phyloP scores from a whole-genome alignment of 257 asterid genomes.

The Ophiorrhiza pumila region DNA sequence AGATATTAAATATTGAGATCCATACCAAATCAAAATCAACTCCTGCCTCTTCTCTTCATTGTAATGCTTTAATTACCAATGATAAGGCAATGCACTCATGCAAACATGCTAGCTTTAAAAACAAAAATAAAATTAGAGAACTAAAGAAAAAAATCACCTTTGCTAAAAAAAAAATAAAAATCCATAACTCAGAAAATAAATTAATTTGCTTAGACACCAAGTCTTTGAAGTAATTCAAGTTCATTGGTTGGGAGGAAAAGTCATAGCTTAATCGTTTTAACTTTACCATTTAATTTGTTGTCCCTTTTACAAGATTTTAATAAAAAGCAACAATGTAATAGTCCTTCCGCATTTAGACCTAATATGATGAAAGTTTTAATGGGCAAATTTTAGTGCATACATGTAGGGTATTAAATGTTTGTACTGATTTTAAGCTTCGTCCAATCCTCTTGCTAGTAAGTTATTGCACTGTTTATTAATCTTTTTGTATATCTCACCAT shows the following conservation, averaged over 20 bases:
- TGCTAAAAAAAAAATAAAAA: not conserved
- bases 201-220: not conserved
- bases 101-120: not conserved
- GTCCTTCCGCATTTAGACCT: constrained; percentile 17
- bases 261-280: no score
- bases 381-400: constrained; percentile 20
- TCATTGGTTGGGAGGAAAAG: constrained; percentile 17
- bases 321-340: not conserved
- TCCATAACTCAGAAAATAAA: not conserved
- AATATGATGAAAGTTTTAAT: constrained; percentile 42
- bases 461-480: constrained; percentile 17
- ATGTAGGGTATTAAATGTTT: constrained; percentile 6
- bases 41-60: not conserved
- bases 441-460: constrained; percentile 34
- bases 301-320: not conserved
- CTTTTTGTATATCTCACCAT: constrained; percentile 17
- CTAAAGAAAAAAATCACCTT: not conserved
- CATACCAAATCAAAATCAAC: not conserved
- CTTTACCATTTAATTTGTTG: not conserved
- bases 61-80: not conserved
- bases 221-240: not conserved
- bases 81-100: not conserved
- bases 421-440: constrained; percentile 13
- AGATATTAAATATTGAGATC: no score
- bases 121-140: not conserved